phyloP scores from a whole-genome alignment of 805 yeast genomes.

The Metschnikowia chrysomelidarum region DNA sequence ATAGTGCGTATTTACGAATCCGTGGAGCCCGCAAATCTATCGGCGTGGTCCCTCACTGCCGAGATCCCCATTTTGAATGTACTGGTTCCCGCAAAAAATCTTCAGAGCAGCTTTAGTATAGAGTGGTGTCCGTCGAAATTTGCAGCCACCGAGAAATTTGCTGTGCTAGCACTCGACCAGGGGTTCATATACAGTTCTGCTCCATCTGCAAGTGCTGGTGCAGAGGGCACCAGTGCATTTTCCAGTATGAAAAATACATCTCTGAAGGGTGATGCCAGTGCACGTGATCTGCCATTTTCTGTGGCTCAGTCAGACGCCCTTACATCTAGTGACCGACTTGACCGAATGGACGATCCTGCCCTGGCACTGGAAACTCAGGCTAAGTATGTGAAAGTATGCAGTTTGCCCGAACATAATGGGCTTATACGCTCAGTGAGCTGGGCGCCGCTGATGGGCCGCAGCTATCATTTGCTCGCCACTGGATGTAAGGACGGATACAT shows the following conservation, averaged over 20 bases:
- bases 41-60: slow-evolving; percentile 74
- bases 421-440: slow-evolving; percentile 85
- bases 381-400: slow-evolving; percentile 55
- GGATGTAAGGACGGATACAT: slow-evolving; percentile 95
- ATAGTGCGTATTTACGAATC: slow-evolving; percentile 82
- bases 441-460: slow-evolving; percentile 96
- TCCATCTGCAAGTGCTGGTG: slow-evolving; percentile 3
- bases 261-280: too few relatives aligned
- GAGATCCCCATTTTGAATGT: slow-evolving; percentile 65
- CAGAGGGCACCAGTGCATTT: too few relatives aligned
- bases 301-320: too few relatives aligned
- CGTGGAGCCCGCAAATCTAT: slow-evolving; percentile 82
- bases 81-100: slow-evolving; percentile 69
- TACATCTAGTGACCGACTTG: too few relatives aligned
- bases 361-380: slow-evolving; percentile 11
- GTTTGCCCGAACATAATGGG: slow-evolving; percentile 81
- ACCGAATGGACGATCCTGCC: slow-evolving; percentile 1
- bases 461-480: slow-evolving; percentile 85
- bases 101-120: slow-evolving; percentile 81
- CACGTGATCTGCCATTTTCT: too few relatives aligned
- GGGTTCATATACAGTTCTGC: slow-evolving; percentile 63
- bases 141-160: slow-evolving; percentile 68
- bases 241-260: too few relatives aligned
- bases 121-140: slow-evolving; percentile 92
- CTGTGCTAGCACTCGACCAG: slow-evolving; percentile 82